Percentiles rank a stretch among this genome's conserved stretches.
These are phyloP conservation scores for Manihot esculenta DNA, from an alignment of 441 rosid genomes.

Conservation along the genomic window DNA sequence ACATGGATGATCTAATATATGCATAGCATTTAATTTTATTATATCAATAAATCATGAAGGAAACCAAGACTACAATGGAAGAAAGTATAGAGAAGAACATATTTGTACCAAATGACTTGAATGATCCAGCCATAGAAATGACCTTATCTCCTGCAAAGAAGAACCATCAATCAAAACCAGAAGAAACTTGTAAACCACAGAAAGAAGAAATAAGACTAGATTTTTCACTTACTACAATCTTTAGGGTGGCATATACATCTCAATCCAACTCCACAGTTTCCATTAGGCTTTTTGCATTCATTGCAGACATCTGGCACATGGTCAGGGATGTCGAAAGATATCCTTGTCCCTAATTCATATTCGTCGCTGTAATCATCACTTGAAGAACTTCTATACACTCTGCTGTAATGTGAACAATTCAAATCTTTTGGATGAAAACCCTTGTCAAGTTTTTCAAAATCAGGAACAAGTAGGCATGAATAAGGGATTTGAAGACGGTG, in stretches of 20 bases:
- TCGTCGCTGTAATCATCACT: slow-evolving; percentile 18
- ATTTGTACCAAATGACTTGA: slow-evolving; percentile 11
- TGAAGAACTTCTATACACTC: slow-evolving; percentile 28
- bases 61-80: slow-evolving; percentile 3
- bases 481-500: slow-evolving; percentile 8
- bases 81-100: slow-evolving; percentile 23
- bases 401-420: slow-evolving; percentile 36
- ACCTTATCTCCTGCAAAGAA: slow-evolving; percentile 46
- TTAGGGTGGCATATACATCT: slow-evolving; percentile 63
- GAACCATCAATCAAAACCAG: slow-evolving; percentile 15
- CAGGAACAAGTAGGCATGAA: slow-evolving; percentile 36
- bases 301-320: slow-evolving; percentile 52
- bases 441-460: slow-evolving; percentile 29
- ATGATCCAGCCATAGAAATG: slow-evolving; percentile 27
- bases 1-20: not conserved
- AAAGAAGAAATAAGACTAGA: not conserved
- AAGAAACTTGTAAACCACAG: slow-evolving; percentile 5
- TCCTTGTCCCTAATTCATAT: slow-evolving; percentile 40
- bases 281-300: slow-evolving; percentile 52
- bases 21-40: not conserved
- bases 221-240: slow-evolving; percentile 52
- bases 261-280: slow-evolving; percentile 62
- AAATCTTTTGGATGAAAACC: slow-evolving; percentile 43
- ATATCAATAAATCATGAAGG: not conserved
- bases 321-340: slow-evolving; percentile 55